A percentile compares a stretch with the other conserved stretches of the same genome.
phyloP scores from a whole-genome alignment of 2,329 filamentous ascomycete genomes.

The Colletotrichum cereale region DNA sequence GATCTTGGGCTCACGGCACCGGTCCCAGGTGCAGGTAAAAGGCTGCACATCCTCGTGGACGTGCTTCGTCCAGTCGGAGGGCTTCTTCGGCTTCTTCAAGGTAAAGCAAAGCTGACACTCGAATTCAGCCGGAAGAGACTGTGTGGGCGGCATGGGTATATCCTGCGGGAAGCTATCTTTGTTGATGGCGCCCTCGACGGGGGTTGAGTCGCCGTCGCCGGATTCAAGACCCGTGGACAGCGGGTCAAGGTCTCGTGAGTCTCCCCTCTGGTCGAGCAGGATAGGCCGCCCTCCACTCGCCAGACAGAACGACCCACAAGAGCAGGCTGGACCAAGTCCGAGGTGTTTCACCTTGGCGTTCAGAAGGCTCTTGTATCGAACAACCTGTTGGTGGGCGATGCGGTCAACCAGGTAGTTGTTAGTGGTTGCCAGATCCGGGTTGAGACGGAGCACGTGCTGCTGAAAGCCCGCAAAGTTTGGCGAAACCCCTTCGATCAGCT shows the following conservation, averaged over 20 bases:
- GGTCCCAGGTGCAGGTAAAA: slow-evolving; percentile 90
- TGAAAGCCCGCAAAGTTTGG: slow-evolving; percentile 83
- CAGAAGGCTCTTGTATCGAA: slow-evolving; percentile 83
- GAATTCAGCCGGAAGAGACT: slow-evolving; percentile 84
- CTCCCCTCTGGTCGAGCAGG: slow-evolving; percentile 70
- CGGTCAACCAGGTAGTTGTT: slow-evolving; percentile 79
- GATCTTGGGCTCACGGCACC: slow-evolving; percentile 86
- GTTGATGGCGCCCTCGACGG: slow-evolving; percentile 76
- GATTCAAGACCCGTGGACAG: slow-evolving; percentile 59
- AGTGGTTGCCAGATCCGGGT: slow-evolving; percentile 73
- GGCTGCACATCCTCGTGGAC: slow-evolving; percentile 94
- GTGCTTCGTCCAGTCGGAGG: slow-evolving; percentile 97
- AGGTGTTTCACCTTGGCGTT: slow-evolving; percentile 79
- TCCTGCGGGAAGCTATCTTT: slow-evolving; percentile 82
- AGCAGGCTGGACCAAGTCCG: slow-evolving; percentile 70
- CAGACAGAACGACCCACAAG: slow-evolving; percentile 72
- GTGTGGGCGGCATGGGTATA: slow-evolving; percentile 85
- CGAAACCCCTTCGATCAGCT: slow-evolving; percentile 75
- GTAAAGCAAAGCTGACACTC: slow-evolving; percentile 91
- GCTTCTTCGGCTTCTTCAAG: slow-evolving; percentile 87
- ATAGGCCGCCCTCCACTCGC: slow-evolving; percentile 75
- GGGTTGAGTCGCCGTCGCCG: slow-evolving; percentile 74
- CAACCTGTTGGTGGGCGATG: slow-evolving; percentile 83
- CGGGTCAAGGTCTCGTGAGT: slow-evolving; percentile 70
- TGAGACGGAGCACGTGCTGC: slow-evolving; percentile 78